A percentile compares a stretch with the other conserved stretches of the same genome.
Evolutionary conservation across 179 eudicot species (phyloP).

Genomic region (Sideroxylon spinosum): DNA sequence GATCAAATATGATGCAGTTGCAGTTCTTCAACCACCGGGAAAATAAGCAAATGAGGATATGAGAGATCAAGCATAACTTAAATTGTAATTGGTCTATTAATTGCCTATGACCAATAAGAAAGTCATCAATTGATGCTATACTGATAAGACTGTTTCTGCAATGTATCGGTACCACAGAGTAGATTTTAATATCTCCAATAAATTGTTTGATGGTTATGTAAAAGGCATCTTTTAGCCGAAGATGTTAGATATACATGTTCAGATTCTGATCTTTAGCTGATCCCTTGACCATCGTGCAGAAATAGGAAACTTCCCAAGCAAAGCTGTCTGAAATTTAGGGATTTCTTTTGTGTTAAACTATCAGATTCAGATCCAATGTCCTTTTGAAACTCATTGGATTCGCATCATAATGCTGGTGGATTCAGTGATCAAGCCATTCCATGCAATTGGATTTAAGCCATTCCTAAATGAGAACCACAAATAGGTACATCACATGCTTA

Average conservation of each 20-base stretch:
- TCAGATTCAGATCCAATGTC: not conserved
- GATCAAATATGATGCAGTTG: not conserved
- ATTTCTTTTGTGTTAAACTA: not conserved
- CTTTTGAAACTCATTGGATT: not conserved
- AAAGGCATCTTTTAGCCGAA: not conserved
- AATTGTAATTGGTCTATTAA: not conserved
- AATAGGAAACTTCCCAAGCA: slow-evolving; percentile 6
- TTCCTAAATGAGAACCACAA: not conserved
- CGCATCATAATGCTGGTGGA: not conserved
- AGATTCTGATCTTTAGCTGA: not conserved
- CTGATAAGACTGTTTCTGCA: not conserved
- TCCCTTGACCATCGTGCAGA: not conserved
- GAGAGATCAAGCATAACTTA: not conserved
- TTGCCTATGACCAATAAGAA: not conserved
- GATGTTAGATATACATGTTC: not conserved
- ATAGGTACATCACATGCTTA: slow-evolving; percentile 11
- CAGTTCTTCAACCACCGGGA: not conserved
- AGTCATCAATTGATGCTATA: not conserved
- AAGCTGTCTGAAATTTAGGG: not conserved
- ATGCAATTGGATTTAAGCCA: not conserved
- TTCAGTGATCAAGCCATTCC: not conserved
- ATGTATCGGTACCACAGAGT: not conserved
- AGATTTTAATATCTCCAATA: not conserved
- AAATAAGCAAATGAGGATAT: not conserved
- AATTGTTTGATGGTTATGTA: not conserved